Evolutionary conservation across 1,284 basidiomycete genomes (phyloP).

Genomic region (Pterulicium gracile): DNA sequence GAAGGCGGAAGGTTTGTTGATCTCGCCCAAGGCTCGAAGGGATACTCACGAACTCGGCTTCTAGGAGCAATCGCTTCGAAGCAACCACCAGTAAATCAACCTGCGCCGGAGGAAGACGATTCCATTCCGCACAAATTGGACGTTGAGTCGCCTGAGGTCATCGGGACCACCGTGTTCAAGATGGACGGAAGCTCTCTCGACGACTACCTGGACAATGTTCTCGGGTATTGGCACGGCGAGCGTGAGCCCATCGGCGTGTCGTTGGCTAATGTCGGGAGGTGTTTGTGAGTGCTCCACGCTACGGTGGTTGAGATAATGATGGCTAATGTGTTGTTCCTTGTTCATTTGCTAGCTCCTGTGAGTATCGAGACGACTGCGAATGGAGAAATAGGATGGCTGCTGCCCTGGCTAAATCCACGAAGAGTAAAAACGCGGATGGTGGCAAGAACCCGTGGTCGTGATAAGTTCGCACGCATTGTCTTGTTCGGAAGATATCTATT

Average conservation of each 20-base stretch:
- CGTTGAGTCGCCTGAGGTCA: conserved; percentile 31
- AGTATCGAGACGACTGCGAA: conserved; percentile 72
- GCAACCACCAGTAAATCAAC: no score
- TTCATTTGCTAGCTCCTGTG: conserved; percentile 48
- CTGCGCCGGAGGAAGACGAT: no score
- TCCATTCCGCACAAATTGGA: no score
- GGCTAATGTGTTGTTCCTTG: neutral
- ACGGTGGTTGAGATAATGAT: neutral
- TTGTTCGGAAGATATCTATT: neutral
- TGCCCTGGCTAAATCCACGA: conserved; percentile 20
- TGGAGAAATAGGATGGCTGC: conserved; percentile 66
- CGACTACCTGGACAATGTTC: conserved; percentile 39
- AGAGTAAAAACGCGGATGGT: neutral
- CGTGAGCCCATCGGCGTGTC: conserved; percentile 61
- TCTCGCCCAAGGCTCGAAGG: no score
- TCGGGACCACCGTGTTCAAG: conserved; percentile 56
- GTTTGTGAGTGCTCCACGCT: conserved; percentile 40
- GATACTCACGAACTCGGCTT: no score
- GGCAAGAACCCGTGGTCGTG: neutral
- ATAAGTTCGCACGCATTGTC: neutral
- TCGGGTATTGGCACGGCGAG: conserved; percentile 69
- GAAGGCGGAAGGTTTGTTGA: no score
- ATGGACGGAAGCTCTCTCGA: conserved; percentile 51
- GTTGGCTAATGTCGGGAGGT: conserved; percentile 48
- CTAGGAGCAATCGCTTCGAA: no score